Conservation (phyloP, 179 eudicot species). For the Gypsophila paniculata region DNA sequence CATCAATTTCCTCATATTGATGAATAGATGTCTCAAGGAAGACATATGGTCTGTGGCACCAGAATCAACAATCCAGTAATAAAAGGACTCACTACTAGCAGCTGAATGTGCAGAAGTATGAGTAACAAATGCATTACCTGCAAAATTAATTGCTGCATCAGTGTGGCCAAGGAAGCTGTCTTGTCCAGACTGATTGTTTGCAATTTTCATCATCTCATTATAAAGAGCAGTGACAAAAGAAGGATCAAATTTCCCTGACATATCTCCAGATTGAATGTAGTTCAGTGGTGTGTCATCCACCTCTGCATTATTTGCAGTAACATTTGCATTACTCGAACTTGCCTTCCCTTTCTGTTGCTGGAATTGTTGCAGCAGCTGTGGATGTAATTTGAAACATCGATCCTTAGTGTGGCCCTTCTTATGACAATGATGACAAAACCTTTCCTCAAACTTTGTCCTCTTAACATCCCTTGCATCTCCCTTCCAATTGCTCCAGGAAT, state of each 20-base stretch:
- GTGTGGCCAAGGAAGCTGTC: too few relatives aligned
- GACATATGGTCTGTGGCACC: conserved; percentile 7
- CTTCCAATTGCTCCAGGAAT: too few relatives aligned
- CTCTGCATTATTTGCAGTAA: not conserved
- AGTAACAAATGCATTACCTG: not conserved
- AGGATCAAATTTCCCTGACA: not conserved
- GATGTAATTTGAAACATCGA: not conserved
- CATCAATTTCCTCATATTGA: not conserved
- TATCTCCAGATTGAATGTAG: not conserved
- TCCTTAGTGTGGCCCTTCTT: not conserved
- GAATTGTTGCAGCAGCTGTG: too few relatives aligned
- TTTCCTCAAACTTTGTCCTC: not conserved
- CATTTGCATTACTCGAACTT: not conserved
- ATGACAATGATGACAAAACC: not conserved
- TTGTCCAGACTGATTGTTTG: not conserved
- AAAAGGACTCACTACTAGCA: too few relatives aligned
- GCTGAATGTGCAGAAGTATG: not conserved
- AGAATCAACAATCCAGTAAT: not conserved
- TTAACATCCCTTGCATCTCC: not conserved
- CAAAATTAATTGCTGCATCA: not conserved
- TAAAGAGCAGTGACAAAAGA: not conserved
- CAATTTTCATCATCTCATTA: not conserved
- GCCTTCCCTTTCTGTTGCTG: too few relatives aligned
- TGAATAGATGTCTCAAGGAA: not conserved
- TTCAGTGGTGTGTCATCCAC: not conserved